Evolutionary conservation across 306 rosid genomes (phyloP).

Genomic region (Quercus agrifolia): DNA sequence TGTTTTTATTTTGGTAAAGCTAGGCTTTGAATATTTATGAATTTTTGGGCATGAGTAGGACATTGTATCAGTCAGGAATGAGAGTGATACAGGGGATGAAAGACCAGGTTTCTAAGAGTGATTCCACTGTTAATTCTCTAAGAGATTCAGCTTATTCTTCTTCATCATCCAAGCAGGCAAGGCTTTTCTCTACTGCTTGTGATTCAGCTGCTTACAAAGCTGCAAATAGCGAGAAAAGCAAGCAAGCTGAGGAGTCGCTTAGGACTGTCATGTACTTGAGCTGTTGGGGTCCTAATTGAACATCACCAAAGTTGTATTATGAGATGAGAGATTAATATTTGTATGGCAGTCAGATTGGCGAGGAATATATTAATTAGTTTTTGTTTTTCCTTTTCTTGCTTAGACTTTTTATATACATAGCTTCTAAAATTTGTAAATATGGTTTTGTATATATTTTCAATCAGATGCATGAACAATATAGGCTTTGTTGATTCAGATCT

Average conservation of each 20-base stretch:
- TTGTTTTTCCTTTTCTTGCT: neutral
- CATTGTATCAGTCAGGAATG: conserved; percentile 27
- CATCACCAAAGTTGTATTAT: too few species aligned
- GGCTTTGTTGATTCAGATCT: neutral
- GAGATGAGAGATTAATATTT: neutral
- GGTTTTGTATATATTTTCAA: neutral
- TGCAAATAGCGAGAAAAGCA: conserved; percentile 25
- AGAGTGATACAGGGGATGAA: conserved; percentile 39
- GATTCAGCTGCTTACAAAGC: conserved; percentile 28
- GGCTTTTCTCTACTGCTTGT: conserved; percentile 22
- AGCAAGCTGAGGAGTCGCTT: conserved; percentile 66
- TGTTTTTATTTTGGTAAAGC: too few species aligned
- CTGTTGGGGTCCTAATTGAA: conserved; percentile 75
- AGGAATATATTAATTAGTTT: too few species aligned
- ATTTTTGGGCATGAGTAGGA: conserved; percentile 45
- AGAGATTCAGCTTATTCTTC: conserved; percentile 43
- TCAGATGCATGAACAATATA: neutral
- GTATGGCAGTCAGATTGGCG: too few species aligned
- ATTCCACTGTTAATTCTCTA: conserved; percentile 36
- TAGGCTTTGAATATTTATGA: neutral
- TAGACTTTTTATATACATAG: neutral
- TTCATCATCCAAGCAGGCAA: conserved; percentile 34
- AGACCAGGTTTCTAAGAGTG: conserved; percentile 53
- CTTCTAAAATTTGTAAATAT: neutral
- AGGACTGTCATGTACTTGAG: conserved; percentile 77